A percentile compares a stretch with the other conserved stretches of the same genome.
Conservation (phyloP, 1,284 basidiomycete species). For the Erythrobasidium hasegawianum region DNA sequence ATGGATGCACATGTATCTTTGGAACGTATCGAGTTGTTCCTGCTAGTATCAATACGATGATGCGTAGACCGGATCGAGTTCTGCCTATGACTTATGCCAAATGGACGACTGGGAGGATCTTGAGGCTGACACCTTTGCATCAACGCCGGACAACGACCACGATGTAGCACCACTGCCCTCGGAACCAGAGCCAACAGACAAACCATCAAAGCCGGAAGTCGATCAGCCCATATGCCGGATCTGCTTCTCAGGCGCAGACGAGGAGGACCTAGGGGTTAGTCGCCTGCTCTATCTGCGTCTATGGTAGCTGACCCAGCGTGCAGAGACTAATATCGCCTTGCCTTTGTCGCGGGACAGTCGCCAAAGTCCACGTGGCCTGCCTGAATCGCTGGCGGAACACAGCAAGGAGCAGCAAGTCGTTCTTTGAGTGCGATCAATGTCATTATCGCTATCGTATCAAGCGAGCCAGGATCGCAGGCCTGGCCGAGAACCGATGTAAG, state of each 20-base stretch:
- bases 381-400: constrained; percentile 26
- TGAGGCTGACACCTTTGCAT: background rate
- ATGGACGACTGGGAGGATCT: constrained; percentile 19
- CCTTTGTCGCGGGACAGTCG: constrained; percentile 22
- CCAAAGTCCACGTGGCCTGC: constrained; percentile 30
- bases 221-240: constrained; percentile 27
- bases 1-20: no score
- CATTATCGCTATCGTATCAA: constrained; percentile 27
- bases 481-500: constrained; percentile 32
- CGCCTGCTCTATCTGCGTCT: background rate
- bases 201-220: background rate
- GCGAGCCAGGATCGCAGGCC: constrained; percentile 33
- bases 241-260: constrained; percentile 28
- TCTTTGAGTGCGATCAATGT: constrained; percentile 34
- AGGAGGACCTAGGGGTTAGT: constrained; percentile 32
- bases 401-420: constrained; percentile 10
- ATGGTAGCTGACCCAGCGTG: background rate
- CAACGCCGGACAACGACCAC: background rate
- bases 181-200: background rate
- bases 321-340: constrained; percentile 33
- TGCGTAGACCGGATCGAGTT: no score
- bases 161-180: background rate
- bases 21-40: no score
- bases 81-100: background rate
- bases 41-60: no score